phyloP scores from a whole-genome alignment of 768 basidiomycete species.

The Tricholoma furcatifolium region DNA sequence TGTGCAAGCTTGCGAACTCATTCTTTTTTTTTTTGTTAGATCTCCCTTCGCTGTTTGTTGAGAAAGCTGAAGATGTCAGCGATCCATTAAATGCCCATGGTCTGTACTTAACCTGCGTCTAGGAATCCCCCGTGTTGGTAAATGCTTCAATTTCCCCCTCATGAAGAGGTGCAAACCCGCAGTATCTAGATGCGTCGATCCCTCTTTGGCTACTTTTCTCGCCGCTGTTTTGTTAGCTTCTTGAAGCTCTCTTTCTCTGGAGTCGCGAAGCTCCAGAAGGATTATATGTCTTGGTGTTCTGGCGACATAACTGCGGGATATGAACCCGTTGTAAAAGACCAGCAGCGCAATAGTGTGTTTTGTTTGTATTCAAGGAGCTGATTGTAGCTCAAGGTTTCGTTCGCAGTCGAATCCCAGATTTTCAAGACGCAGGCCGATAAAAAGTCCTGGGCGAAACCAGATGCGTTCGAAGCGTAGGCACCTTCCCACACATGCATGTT shows the following conservation, averaged over 20 bases:
- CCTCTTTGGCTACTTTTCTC: constrained; percentile 78
- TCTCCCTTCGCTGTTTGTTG: constrained; percentile 56
- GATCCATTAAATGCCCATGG: background rate
- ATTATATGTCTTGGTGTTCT: constrained; percentile 64
- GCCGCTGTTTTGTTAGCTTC: constrained; percentile 74
- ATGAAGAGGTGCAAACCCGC: background rate
- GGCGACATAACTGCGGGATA: constrained; percentile 51
- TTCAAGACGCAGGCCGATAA: constrained; percentile 67
- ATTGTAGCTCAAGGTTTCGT: background rate
- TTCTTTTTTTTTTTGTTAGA: constrained; percentile 30
- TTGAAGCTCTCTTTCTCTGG: constrained; percentile 75
- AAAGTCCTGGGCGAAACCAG: constrained; percentile 62
- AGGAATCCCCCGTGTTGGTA: constrained; percentile 35
- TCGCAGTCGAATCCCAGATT: constrained; percentile 46
- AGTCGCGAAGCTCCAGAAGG: constrained; percentile 60
- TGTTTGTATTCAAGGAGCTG: background rate
- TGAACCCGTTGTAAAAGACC: constrained; percentile 47
- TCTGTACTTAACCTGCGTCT: constrained; percentile 1
- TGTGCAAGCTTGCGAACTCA: constrained; percentile 11
- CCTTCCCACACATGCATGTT: background rate
- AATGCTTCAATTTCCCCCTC: constrained; percentile 7
- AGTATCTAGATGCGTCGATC: constrained; percentile 63
- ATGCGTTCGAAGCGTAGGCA: constrained; percentile 58
- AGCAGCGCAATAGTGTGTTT: constrained; percentile 44
- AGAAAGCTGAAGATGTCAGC: constrained; percentile 54